A percentile compares a stretch with the other conserved stretches of the same genome.
These are phyloP conservation scores for Castanea crenata DNA, from an alignment of 306 rosid genomes.

Conservation along the genomic window DNA sequence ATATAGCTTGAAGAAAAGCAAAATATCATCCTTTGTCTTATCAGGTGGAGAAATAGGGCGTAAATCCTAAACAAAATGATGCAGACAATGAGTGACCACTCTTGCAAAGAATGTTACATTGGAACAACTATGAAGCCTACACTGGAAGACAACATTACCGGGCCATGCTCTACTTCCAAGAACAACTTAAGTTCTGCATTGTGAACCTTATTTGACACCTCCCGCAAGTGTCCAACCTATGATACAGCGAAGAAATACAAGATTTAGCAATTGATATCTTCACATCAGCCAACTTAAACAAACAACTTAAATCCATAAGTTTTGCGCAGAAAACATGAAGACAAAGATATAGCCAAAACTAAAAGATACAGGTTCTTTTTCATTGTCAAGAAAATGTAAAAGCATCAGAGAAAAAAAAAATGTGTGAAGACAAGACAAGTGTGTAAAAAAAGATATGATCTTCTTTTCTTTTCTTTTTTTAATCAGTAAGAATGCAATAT, in stretches of 20 bases:
- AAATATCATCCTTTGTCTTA: slow-evolving; percentile 75
- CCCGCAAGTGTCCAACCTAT: slow-evolving; percentile 86
- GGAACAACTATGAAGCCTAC: slow-evolving; percentile 10
- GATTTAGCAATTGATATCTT: slow-evolving; percentile 6
- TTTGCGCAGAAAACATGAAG: slow-evolving; percentile 5
- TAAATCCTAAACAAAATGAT: slow-evolving; percentile 46
- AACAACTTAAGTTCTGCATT: slow-evolving; percentile 73
- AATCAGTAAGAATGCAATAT: no score
- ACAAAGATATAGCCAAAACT: not conserved
- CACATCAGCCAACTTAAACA: slow-evolving; percentile 4
- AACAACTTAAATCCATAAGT: slow-evolving; percentile 8
- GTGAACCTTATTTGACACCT: slow-evolving; percentile 64
- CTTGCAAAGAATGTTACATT: not conserved
- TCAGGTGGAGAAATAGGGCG: slow-evolving; percentile 64
- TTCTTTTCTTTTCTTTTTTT: no score
- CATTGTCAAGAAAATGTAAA: not conserved
- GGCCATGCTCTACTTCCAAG: slow-evolving; percentile 71
- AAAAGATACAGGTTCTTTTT: not conserved
- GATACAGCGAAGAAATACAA: slow-evolving; percentile 7
- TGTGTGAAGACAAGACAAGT: no score
- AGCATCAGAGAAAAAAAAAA: not conserved
- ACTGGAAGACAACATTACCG: slow-evolving; percentile 44
- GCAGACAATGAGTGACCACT: slow-evolving; percentile 22
- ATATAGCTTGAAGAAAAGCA: slow-evolving; percentile 82
- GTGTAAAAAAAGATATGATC: not conserved